Conservation (phyloP, 192 early-diverging fungal genomes). For the Linderina pennispora region DNA sequence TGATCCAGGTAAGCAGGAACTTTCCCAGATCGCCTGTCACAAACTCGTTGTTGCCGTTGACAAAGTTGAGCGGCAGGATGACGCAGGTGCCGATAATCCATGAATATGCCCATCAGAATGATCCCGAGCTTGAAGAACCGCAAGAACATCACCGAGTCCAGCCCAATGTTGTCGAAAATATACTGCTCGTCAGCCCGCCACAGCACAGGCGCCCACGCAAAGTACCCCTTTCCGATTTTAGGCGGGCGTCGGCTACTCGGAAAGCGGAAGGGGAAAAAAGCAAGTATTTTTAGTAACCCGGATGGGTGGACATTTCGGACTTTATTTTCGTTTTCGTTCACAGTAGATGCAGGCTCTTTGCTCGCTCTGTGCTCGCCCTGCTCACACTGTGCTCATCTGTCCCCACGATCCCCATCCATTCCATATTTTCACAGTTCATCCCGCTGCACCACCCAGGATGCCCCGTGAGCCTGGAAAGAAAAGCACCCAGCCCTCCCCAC, state of each 20-base stretch:
- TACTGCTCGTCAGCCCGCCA: slow-evolving; percentile 52
- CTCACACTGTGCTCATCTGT: too few relatives aligned
- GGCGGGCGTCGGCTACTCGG: slow-evolving; percentile 59
- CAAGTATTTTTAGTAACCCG: too few relatives aligned
- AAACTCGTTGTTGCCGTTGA: slow-evolving; percentile 49
- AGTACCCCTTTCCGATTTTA: slow-evolving; percentile 53
- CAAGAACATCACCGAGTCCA: slow-evolving; percentile 69
- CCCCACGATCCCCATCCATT: too few relatives aligned
- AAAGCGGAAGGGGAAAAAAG: slow-evolving; percentile 3
- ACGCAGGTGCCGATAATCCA: slow-evolving; percentile 53
- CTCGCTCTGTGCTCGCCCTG: too few relatives aligned
- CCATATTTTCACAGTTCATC: too few relatives aligned
- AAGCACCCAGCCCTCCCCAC: too few relatives aligned
- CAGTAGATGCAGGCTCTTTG: too few relatives aligned
- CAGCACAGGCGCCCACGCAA: slow-evolving; percentile 59
- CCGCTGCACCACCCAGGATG: too few relatives aligned
- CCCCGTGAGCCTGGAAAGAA: too few relatives aligned
- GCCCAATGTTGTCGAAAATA: slow-evolving; percentile 57
- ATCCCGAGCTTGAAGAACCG: slow-evolving; percentile 58
- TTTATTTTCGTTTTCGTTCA: too few relatives aligned
- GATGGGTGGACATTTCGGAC: too few relatives aligned
- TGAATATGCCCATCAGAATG: slow-evolving; percentile 51
- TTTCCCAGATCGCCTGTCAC: slow-evolving; percentile 18
- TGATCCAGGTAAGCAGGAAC: slow-evolving; percentile 39
- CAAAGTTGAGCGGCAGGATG: slow-evolving; percentile 61